A percentile compares a stretch with the other conserved stretches of the same genome.
These are phyloP conservation scores for Russula olivacea DNA, from an alignment of 768 basidiomycete species.

Conservation along the genomic window DNA sequence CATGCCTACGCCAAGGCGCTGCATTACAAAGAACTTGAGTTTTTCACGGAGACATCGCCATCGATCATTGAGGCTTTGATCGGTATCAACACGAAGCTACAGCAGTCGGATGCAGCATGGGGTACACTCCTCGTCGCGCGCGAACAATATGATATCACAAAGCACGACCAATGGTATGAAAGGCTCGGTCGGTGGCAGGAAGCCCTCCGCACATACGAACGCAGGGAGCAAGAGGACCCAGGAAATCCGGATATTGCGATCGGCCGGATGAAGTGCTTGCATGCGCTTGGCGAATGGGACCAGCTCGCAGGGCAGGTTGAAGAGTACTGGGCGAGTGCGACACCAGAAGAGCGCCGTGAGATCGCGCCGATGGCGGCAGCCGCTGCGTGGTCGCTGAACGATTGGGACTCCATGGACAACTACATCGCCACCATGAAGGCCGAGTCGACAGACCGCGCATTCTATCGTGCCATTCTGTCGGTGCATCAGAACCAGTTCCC, in stretches of 20 bases:
- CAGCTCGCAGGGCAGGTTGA: conserved; percentile 79
- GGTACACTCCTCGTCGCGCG: conserved; percentile 88
- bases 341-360: conserved; percentile 75
- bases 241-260: conserved; percentile 70
- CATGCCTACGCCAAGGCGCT: conserved; percentile 96
- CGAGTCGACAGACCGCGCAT: conserved; percentile 90
- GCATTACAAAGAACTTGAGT: conserved; percentile 98
- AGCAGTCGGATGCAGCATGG: conserved; percentile 97
- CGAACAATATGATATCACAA: conserved; percentile 82
- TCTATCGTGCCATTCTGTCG: conserved; percentile 92
- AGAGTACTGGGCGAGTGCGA: conserved; percentile 79
- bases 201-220: conserved; percentile 79
- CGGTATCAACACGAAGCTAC: conserved; percentile 91
- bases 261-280: conserved; percentile 91
- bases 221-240: conserved; percentile 69
- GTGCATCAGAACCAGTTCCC: conserved; percentile 96
- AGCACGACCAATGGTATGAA: conserved; percentile 98
- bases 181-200: conserved; percentile 95
- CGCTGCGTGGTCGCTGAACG: conserved; percentile 92
- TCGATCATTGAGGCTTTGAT: conserved; percentile 92
- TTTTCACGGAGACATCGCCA: conserved; percentile 86
- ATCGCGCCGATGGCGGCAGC: conserved; percentile 97
- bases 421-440: conserved; percentile 90
- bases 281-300: conserved; percentile 98
- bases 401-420: conserved; percentile 98